Conservation (phyloP, 441 rosid genomes). For the Brassica hybrid region DNA sequence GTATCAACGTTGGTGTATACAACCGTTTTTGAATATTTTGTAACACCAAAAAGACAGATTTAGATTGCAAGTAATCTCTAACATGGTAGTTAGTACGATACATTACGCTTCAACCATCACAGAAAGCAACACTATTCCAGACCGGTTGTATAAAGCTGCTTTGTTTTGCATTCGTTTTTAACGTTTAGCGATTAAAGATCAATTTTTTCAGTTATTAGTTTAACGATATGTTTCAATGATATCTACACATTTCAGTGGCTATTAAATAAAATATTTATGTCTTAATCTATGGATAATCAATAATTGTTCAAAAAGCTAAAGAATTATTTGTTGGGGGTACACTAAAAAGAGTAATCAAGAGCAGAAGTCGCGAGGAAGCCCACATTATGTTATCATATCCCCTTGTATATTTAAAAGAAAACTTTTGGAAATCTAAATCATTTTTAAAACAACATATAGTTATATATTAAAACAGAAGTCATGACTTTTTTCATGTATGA, state of each 20-base stretch:
- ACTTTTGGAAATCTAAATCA: neutral
- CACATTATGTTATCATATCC: neutral
- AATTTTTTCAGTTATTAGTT: neutral
- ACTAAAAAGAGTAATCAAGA: neutral
- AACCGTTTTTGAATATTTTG: conserved; percentile 35
- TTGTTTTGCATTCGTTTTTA: neutral
- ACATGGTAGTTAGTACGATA: neutral
- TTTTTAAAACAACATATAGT: neutral
- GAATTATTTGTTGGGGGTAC: neutral
- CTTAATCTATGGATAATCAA: neutral
- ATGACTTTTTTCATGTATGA: no score
- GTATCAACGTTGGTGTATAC: conserved; percentile 35
- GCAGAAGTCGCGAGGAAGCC: neutral
- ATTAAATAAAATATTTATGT: neutral
- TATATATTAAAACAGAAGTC: neutral
- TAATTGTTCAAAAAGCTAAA: neutral
- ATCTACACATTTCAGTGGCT: neutral
- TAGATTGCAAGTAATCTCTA: conserved; percentile 26
- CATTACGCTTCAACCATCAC: conserved; percentile 31
- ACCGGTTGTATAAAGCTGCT: neutral
- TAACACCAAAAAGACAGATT: conserved; percentile 21
- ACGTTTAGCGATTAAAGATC: neutral
- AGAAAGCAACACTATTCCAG: conserved; percentile 34
- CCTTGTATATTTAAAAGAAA: neutral
- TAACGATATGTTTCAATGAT: neutral